phyloP scores from a whole-genome alignment of 1,139 yeast species.

The Diutina mesorugosa region DNA sequence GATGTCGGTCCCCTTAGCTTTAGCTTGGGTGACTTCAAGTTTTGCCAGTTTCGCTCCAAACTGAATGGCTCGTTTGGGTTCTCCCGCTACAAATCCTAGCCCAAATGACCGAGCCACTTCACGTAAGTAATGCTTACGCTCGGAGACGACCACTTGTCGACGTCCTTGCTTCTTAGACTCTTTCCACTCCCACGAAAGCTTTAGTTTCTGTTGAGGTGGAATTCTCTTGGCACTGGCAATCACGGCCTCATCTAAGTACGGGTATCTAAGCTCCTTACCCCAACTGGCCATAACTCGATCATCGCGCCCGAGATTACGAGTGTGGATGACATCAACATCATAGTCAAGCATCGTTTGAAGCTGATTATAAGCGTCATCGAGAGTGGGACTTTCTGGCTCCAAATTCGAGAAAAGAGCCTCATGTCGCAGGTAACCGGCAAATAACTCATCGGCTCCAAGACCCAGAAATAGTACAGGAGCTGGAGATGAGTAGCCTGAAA shows the following conservation, averaged over 20 bases:
- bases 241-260: slow-evolving; percentile 61
- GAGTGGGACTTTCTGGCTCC: slow-evolving; percentile 10
- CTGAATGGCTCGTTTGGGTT: slow-evolving; percentile 90
- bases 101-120: slow-evolving; percentile 41
- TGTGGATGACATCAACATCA: slow-evolving; percentile 65
- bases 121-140: slow-evolving; percentile 54
- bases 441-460: slow-evolving; percentile 91
- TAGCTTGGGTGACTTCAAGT: slow-evolving; percentile 64
- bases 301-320: slow-evolving; percentile 78
- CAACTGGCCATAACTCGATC: slow-evolving; percentile 76
- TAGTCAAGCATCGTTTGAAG: slow-evolving; percentile 39
- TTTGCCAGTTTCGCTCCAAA: slow-evolving; percentile 95
- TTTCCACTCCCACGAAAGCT: slow-evolving; percentile 16
- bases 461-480: slow-evolving; percentile 79
- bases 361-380: slow-evolving; percentile 12
- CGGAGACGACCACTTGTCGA: slow-evolving; percentile 15
- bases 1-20: slow-evolving; percentile 48
- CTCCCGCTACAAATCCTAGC: slow-evolving; percentile 47
- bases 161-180: slow-evolving; percentile 18
- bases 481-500: slow-evolving; percentile 24
- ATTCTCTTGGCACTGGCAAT: slow-evolving; percentile 20
- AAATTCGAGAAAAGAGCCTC: slow-evolving; percentile 31
- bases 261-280: slow-evolving; percentile 88
- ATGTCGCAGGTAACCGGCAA: slow-evolving; percentile 87
- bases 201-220: slow-evolving; percentile 18